These are phyloP conservation scores for Xanthoconium separans DNA, from an alignment of 1,284 basidiomycete species.

Conservation along the genomic window DNA sequence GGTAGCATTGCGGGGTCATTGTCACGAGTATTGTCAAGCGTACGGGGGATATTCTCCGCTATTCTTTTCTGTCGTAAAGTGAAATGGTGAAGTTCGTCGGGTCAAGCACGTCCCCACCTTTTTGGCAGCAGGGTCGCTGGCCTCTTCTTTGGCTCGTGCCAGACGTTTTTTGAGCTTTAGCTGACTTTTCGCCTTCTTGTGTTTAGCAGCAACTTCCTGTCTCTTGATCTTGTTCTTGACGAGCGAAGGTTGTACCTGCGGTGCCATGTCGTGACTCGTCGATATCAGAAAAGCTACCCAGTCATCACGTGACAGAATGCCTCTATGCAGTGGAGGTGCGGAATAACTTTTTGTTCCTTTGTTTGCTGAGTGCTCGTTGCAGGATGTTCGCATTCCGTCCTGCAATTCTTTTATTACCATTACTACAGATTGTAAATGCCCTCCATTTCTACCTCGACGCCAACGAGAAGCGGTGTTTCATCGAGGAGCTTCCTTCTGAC, in stretches of 20 bases:
- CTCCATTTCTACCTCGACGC: slow-evolving; percentile 93
- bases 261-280: slow-evolving; percentile 49
- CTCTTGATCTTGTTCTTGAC: slow-evolving; percentile 88
- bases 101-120: slow-evolving; percentile 50
- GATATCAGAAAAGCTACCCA: not conserved
- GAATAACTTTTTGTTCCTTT: not conserved
- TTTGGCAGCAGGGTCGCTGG: slow-evolving; percentile 66
- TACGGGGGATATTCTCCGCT: slow-evolving; percentile 83
- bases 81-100: not conserved
- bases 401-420: slow-evolving; percentile 17
- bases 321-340: too few species aligned
- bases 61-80: slow-evolving; percentile 68
- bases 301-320: slow-evolving; percentile 26
- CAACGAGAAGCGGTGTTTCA: slow-evolving; percentile 92
- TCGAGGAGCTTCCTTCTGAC: slow-evolving; percentile 96
- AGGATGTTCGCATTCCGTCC: slow-evolving; percentile 28
- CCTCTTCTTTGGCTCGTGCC: slow-evolving; percentile 70
- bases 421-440: slow-evolving; percentile 22
- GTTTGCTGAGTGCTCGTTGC: not conserved
- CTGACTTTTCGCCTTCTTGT: slow-evolving; percentile 78
- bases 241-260: slow-evolving; percentile 59
- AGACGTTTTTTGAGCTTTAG: slow-evolving; percentile 81
- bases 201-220: slow-evolving; percentile 72
- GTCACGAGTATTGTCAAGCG: slow-evolving; percentile 92
- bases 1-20: slow-evolving; percentile 81